Conservation (phyloP, 106 monocot genomes). For the Allium fistulosum region DNA sequence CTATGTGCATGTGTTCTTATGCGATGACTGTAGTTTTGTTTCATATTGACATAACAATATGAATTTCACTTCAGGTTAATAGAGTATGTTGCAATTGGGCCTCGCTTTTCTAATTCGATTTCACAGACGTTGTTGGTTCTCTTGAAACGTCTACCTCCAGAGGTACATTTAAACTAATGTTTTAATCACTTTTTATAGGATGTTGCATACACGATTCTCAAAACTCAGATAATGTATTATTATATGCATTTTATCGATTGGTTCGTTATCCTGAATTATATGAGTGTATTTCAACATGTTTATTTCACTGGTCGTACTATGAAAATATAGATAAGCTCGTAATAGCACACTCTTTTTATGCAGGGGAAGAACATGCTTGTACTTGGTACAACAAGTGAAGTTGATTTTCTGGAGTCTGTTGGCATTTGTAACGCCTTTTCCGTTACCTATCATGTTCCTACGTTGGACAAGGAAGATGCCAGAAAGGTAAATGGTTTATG, state of each 20-base stretch:
- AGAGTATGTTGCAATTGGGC: conserved; percentile 91
- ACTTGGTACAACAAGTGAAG: conserved; percentile 92
- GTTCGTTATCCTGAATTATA: too few relatives aligned
- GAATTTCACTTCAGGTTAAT: conserved; percentile 53
- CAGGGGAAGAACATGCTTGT: conserved; percentile 95
- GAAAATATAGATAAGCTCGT: too few relatives aligned
- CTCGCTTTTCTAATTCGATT: conserved; percentile 92
- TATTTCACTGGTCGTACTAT: too few relatives aligned
- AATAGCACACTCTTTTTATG: background rate
- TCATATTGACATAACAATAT: too few relatives aligned
- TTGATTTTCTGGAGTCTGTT: conserved; percentile 82
- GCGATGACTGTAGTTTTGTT: too few relatives aligned
- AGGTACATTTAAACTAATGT: conserved; percentile 31
- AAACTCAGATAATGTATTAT: too few relatives aligned
- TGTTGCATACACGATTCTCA: too few relatives aligned
- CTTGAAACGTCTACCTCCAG: conserved; percentile 84
- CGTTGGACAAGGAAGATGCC: conserved; percentile 61
- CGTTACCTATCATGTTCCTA: conserved; percentile 75
- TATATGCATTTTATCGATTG: too few relatives aligned
- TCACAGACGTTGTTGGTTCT: conserved; percentile 78
- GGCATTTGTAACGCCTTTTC: conserved; percentile 88
- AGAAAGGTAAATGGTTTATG: conserved; percentile 45
- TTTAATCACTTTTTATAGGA: too few relatives aligned
- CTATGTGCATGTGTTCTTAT: too few relatives aligned
- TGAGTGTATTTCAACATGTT: too few relatives aligned